Evolutionary conservation across 352 stramenopile genomes (phyloP).

Genomic region (Globisporangium barbulae): DNA sequence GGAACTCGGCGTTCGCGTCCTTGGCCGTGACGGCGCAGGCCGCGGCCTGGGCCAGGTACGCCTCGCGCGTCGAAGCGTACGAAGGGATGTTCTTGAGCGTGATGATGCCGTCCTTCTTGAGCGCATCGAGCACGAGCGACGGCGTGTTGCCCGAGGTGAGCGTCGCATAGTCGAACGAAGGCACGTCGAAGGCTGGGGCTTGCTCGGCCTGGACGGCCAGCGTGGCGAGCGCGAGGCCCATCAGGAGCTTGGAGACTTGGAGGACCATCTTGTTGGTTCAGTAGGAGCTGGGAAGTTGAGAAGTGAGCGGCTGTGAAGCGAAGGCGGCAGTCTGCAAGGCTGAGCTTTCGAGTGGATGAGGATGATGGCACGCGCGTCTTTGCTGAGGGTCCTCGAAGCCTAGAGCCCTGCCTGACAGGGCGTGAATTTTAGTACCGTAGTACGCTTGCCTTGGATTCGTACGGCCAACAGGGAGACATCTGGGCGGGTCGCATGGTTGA

Average conservation of each 20-base stretch:
- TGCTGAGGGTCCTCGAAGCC: too few relatives aligned
- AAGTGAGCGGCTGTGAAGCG: not conserved
- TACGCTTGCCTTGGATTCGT: too few relatives aligned
- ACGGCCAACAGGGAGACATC: not conserved
- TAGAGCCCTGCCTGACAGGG: too few relatives aligned
- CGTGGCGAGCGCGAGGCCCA: conserved; percentile 10
- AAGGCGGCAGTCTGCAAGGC: not conserved
- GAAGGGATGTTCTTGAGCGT: conserved; percentile 55
- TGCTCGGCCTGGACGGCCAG: conserved; percentile 5
- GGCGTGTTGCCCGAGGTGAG: conserved; percentile 32
- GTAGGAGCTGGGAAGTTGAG: conserved; percentile 1
- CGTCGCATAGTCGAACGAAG: conserved; percentile 51
- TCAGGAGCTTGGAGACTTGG: conserved; percentile 13
- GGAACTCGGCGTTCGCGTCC: conserved; percentile 28
- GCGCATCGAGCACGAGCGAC: conserved; percentile 37
- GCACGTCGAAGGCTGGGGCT: conserved; percentile 37
- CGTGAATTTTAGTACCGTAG: too few relatives aligned
- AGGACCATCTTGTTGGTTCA: conserved; percentile 5
- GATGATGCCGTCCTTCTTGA: conserved; percentile 71
- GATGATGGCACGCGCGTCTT: too few relatives aligned
- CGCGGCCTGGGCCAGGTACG: conserved; percentile 47
- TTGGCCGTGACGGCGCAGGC: conserved; percentile 40
- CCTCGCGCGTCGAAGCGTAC: conserved; percentile 36
- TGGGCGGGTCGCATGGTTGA: not conserved
- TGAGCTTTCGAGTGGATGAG: not conserved